These are phyloP conservation scores for Podila horticola DNA, from an alignment of 192 early-diverging fungal genomes.

Conservation along the genomic window DNA sequence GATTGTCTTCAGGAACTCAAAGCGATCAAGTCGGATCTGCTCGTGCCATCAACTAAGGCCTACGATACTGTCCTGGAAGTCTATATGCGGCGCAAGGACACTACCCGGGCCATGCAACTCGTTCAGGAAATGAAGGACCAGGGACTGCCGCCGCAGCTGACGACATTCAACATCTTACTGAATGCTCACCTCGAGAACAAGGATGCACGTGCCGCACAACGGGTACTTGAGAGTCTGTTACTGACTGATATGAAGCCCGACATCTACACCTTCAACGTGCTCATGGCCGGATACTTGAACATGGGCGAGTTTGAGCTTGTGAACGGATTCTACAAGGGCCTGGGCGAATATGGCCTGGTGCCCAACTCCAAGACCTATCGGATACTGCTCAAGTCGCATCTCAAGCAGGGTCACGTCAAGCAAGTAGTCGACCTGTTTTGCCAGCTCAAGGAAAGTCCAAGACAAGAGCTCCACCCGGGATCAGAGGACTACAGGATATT, in stretches of 20 bases:
- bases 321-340: slow-evolving; percentile 44
- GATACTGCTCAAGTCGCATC: slow-evolving; percentile 38
- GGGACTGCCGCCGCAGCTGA: slow-evolving; percentile 15
- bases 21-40: neutral
- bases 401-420: slow-evolving; percentile 22
- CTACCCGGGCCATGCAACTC: slow-evolving; percentile 2
- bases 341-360: slow-evolving; percentile 42
- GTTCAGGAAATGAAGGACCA: slow-evolving; percentile 43
- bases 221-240: slow-evolving; percentile 27
- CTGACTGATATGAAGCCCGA: slow-evolving; percentile 37
- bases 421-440: slow-evolving; percentile 27
- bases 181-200: slow-evolving; percentile 32
- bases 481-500: slow-evolving; percentile 33
- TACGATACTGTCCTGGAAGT: slow-evolving; percentile 30
- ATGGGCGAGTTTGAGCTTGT: slow-evolving; percentile 42
- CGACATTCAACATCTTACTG: slow-evolving; percentile 42
- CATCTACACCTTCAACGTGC: slow-evolving; percentile 44
- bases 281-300: slow-evolving; percentile 48
- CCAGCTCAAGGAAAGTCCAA: slow-evolving; percentile 34
- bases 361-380: slow-evolving; percentile 43
- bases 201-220: slow-evolving; percentile 25
- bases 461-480: slow-evolving; percentile 11
- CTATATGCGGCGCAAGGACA: slow-evolving; percentile 20
- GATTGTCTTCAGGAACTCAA: slow-evolving; percentile 41
- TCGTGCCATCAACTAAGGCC: slow-evolving; percentile 16